Evolutionary conservation across 1,139 yeast species (phyloP).

Genomic region (Arxiozyma telluris): DNA sequence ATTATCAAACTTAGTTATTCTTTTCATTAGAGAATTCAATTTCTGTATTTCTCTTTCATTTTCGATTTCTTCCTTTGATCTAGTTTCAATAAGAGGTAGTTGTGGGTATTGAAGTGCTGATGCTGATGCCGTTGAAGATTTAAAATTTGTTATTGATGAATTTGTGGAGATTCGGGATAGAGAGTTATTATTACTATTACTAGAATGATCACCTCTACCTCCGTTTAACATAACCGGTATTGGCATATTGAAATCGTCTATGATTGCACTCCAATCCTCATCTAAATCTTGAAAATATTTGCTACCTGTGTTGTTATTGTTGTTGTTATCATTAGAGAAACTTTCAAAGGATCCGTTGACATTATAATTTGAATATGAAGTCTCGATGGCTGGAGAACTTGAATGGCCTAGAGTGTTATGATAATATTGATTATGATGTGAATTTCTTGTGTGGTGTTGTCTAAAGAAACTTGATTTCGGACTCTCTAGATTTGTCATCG

Average conservation of each 20-base stretch:
- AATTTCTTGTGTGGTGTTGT: slow-evolving; percentile 6
- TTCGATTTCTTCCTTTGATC: slow-evolving; percentile 24
- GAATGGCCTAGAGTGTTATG: slow-evolving; percentile 6
- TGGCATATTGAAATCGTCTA: slow-evolving; percentile 39
- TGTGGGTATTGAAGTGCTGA: slow-evolving; percentile 24
- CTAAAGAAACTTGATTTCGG: slow-evolving; percentile 13
- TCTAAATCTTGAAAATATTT: slow-evolving; percentile 54
- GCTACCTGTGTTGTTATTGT: slow-evolving; percentile 6
- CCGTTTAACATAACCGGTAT: slow-evolving; percentile 37
- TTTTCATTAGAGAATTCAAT: slow-evolving; percentile 48
- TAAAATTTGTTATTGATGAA: slow-evolving; percentile 19
- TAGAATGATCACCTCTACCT: slow-evolving; percentile 8
- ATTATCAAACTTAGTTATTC: slow-evolving; percentile 59
- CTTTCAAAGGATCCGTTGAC: neutral
- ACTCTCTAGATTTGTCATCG: slow-evolving; percentile 11
- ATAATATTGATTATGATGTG: slow-evolving; percentile 11
- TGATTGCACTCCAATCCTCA: slow-evolving; percentile 88
- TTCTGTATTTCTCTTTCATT: slow-evolving; percentile 41
- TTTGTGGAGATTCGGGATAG: slow-evolving; percentile 10
- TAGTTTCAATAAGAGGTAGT: slow-evolving; percentile 27
- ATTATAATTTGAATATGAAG: neutral
- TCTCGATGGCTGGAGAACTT: neutral
- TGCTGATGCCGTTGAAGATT: slow-evolving; percentile 6
- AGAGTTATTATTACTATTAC: neutral
- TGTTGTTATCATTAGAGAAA: neutral